Evolutionary conservation across 345 rosid genomes (phyloP).

Genomic region (Laguncularia racemosa): DNA sequence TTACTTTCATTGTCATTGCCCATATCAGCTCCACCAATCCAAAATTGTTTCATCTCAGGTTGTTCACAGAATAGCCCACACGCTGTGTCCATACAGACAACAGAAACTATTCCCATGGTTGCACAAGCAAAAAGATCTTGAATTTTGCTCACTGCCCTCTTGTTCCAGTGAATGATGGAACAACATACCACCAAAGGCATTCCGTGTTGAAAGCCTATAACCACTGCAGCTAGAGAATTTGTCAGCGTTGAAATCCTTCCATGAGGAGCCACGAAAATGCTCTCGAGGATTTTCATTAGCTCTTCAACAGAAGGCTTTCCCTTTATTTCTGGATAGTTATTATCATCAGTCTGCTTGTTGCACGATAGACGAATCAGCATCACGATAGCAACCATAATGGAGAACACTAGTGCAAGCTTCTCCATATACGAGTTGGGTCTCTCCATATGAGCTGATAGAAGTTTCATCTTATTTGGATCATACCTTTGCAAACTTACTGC

Average conservation of each 20-base stretch:
- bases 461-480: neutral
- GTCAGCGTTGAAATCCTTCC: slow-evolving; percentile 13
- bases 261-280: slow-evolving; percentile 12
- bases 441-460: too few relatives aligned
- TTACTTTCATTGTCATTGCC: too few relatives aligned
- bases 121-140: slow-evolving; percentile 21
- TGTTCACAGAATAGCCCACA: neutral
- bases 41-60: too few relatives aligned
- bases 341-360: slow-evolving; percentile 1
- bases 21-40: too few relatives aligned
- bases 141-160: neutral
- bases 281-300: slow-evolving; percentile 7
- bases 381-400: too few relatives aligned
- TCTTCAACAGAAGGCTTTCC: slow-evolving; percentile 3
- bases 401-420: too few relatives aligned
- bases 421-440: too few relatives aligned
- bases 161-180: too few relatives aligned
- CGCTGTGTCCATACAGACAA: slow-evolving; percentile 12
- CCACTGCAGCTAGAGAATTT: slow-evolving; percentile 10
- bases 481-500: neutral
- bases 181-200: too few relatives aligned
- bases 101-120: slow-evolving; percentile 18
- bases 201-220: neutral
- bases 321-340: slow-evolving; percentile 14
- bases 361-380: too few relatives aligned